Base-by-base conservation (phyloP, 768 basidiomycete genomes). In the Glaciozyma martinii region DNA sequence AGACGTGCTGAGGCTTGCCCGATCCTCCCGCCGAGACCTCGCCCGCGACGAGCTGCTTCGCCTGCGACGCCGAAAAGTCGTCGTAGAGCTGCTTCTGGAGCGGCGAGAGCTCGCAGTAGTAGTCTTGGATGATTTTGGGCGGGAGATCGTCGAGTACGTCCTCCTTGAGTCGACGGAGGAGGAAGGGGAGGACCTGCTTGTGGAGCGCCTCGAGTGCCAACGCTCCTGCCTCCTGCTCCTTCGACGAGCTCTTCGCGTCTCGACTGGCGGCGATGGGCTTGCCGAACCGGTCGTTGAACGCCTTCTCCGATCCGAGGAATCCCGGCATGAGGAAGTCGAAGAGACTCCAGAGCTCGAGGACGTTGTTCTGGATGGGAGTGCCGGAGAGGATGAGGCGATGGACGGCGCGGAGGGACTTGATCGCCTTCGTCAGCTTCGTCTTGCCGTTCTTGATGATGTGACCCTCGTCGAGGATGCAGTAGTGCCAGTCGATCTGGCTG, bases 241-340 rank as follows among this genome's bases (percentile, higher is more conserved):
- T 95, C 23, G 88, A 83, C 8, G 80, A 79, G 18, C 78, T 78
- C 77, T 97, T 99, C 2, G 91, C 93, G 70, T 98, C 95, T 56
- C 93, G 83, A 76, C 90, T 92, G 9, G 90, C 88, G 59, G 95
- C 78, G 56, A 99, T 98, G 3, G 95, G 95, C 74, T 93, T 95
- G 66, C 90, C 86, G 74, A 95, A 99, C 37, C 90, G 84, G 63
- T 98, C 92, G 72, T 90, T 94, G 80, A 99, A 99, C 3, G 86
- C 87, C 19, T 85, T 76, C 76, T 98, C 95, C 18, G 88, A 91
- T n/a, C 95, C 95, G 59, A 99, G 79, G 79, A 99, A 98, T 5
- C 95, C 95, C 21, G 95, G 95, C 95, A 99, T 99, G 70, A 99
- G 79, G 79, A 98, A 99, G 77, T 99, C 95, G 76, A 99, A 99